phyloP scores from a whole-genome alignment of 805 yeast genomes.

The Lipomyces spencermartinsiae region DNA sequence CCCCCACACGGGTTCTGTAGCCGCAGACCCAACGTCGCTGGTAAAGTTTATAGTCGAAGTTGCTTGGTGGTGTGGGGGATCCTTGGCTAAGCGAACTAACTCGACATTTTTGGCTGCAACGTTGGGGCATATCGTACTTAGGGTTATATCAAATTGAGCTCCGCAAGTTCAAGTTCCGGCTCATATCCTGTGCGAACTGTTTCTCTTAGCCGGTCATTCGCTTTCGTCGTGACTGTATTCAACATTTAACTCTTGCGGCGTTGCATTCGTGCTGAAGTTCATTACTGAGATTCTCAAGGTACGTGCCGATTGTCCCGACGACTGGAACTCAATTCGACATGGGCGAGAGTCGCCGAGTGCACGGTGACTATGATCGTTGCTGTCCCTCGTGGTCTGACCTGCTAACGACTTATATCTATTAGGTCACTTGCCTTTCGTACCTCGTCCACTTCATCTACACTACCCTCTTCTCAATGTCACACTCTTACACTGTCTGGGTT shows the following conservation, averaged over 20 bases:
- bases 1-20: background rate
- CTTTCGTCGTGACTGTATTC: background rate
- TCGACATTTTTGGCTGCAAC: background rate
- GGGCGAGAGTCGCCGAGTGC: background rate
- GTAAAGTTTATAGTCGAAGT: no score
- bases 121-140: background rate
- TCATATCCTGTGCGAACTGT: background rate
- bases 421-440: background rate
- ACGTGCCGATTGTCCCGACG: background rate
- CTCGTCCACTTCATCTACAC: background rate
- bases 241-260: background rate
- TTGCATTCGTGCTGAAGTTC: background rate
- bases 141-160: background rate
- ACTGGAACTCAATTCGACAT: background rate
- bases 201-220: background rate
- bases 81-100: background rate
- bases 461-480: conserved; percentile 16
- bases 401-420: background rate
- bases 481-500: conserved; percentile 25
- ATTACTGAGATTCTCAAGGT: background rate
- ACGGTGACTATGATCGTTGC: background rate
- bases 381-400: background rate
- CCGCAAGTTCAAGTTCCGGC: background rate
- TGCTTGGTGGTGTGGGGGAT: background rate
- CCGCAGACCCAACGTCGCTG: no score